Base-by-base conservation (phyloP, 2,329 filamentous ascomycete genomes). In the Cordyceps militaris region DNA sequence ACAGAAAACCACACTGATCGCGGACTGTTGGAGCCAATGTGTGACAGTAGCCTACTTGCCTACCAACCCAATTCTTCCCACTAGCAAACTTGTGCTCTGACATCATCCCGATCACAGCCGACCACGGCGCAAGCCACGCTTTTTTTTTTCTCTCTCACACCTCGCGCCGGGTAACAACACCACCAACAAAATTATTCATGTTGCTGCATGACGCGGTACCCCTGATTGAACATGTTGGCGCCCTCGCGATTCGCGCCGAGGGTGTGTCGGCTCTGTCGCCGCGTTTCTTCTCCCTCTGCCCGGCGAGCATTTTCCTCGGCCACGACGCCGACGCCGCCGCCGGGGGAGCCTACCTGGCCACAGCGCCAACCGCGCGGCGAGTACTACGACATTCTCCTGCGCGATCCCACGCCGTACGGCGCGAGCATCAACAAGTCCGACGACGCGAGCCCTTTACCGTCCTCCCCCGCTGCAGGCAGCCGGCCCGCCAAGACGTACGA, bases 381-480 rank as follows among this genome's bases (percentile, higher is more conserved):
- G 52, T 59, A 59, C 57, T 59, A 59, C 51, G 52, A 59, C 38
- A 55, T 49, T 16, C 51, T 59, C 14, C 51, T 59, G 4, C 46
- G 52, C 28, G 52, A 59, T 34, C 57, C 57, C 14, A 44, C 38
- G 2, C 57, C 57, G 4, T 59, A 59, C 46, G 3, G 50, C 32
- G 19, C 44, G 0, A n/a, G 7, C 57, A 34, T n/a, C 14, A 30
- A 4, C 21, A 50, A 50, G 11, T 23, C 46, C 36, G 38, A 46
- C 34, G 6, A 3, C 34, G n/a, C 6, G n/a, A 23, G 32, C 34
- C 44, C 50, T 9, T 44, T 38, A 11, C 36, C 32, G 26, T 44
- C 57, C 21, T 19, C 38, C 34, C 11, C 32, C 16, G 23, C 38
- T 4, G 11, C 44, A 28, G 32, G 5, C 55, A 23, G 24, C 38